phyloP scores from a whole-genome alignment of 139 green algal species.

The Volvox reticuliferus region DNA sequence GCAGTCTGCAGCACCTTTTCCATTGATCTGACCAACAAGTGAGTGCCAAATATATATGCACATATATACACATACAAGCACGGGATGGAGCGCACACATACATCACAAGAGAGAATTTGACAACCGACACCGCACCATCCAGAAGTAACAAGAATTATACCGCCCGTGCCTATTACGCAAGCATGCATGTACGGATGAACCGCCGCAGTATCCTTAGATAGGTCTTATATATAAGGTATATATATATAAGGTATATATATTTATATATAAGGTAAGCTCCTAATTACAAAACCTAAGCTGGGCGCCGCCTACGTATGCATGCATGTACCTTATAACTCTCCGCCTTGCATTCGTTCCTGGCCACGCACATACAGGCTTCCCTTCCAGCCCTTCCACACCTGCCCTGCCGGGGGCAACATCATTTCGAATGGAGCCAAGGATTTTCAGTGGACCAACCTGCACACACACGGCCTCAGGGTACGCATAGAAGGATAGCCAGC shows the following conservation, averaged over 20 bases:
- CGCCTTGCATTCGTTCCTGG: neutral
- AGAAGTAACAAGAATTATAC: neutral
- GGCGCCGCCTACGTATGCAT: too few species aligned
- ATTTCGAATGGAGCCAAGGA: slow-evolving; percentile 4
- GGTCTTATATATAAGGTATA: neutral
- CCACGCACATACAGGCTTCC: neutral
- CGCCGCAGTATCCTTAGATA: neutral
- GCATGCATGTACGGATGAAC: neutral
- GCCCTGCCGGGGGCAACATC: neutral
- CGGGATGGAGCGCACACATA: neutral
- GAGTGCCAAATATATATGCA: neutral
- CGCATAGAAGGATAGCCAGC: neutral
- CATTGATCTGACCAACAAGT: slow-evolving; percentile 12
- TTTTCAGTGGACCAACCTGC: slow-evolving; percentile 38
- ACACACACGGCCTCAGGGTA: slow-evolving; percentile 43
- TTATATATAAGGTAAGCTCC: too few species aligned
- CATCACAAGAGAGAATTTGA: neutral
- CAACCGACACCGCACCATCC: neutral
- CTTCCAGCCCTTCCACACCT: slow-evolving; percentile 30
- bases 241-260: neutral
- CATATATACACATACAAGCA: neutral
- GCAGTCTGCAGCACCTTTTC: neutral
- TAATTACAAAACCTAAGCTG: too few species aligned
- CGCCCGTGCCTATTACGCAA: neutral
- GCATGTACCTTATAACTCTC: too few species aligned